Conservation (phyloP, 1,284 basidiomycete species). For the Cryptococcus sp. region DNA sequence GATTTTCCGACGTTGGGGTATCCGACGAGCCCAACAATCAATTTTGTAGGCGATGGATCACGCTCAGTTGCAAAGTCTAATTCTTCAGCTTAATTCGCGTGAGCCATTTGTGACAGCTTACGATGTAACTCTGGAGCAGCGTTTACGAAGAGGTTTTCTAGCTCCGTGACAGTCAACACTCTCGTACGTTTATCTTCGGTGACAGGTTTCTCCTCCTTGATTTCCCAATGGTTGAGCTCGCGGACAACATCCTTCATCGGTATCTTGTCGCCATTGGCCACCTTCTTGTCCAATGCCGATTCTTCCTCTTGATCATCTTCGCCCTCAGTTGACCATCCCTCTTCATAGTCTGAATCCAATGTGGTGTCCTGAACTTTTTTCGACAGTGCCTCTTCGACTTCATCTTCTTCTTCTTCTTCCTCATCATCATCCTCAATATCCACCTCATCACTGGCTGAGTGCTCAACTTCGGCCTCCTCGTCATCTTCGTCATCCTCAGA, state of each 20-base stretch:
- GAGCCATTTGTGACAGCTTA: slow-evolving; percentile 42
- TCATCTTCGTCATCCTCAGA: slow-evolving; percentile 27
- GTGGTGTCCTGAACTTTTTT: slow-evolving; percentile 16
- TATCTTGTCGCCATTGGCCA: slow-evolving; percentile 40
- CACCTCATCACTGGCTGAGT: slow-evolving; percentile 15
- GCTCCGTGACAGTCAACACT: slow-evolving; percentile 80
- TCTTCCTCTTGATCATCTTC: slow-evolving; percentile 50
- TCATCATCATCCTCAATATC: slow-evolving; percentile 23
- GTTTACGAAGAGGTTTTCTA: slow-evolving; percentile 78
- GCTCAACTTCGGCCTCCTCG: slow-evolving; percentile 28
- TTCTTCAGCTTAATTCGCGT: not conserved
- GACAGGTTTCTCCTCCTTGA: slow-evolving; percentile 38
- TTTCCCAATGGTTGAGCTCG: slow-evolving; percentile 23
- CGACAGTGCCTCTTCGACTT: slow-evolving; percentile 15
- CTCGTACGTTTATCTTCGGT: slow-evolving; percentile 65
- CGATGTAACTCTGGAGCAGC: slow-evolving; percentile 72
- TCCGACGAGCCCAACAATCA: slow-evolving; percentile 63
- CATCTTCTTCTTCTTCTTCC: slow-evolving; percentile 24
- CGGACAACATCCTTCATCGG: slow-evolving; percentile 46
- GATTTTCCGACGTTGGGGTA: slow-evolving; percentile 63
- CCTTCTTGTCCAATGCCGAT: slow-evolving; percentile 26
- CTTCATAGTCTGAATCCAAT: slow-evolving; percentile 66
- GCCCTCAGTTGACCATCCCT: slow-evolving; percentile 47
- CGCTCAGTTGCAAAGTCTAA: slow-evolving; percentile 62
- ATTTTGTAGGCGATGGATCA: slow-evolving; percentile 61